Evolutionary conservation across 495 filamentous ascomycete species (phyloP).

Genomic region (Penicillium paradoxum): DNA sequence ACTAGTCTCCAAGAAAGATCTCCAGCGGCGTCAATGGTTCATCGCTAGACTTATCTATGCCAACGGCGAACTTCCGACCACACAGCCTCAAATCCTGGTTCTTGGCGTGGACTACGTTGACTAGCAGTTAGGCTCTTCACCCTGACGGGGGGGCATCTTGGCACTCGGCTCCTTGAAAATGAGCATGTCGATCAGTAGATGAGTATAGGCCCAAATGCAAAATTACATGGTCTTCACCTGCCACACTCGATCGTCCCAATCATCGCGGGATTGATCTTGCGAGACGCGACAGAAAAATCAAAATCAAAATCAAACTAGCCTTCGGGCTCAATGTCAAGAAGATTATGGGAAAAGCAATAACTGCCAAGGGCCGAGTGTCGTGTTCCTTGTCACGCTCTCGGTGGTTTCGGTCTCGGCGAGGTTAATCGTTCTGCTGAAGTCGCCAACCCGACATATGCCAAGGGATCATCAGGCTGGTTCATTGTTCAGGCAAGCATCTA

Average conservation of each 20-base stretch:
- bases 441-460: background rate
- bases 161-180: too few species aligned
- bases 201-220: too few species aligned
- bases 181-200: too few species aligned
- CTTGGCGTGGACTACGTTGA: background rate
- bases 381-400: background rate
- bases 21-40: slow-evolving; percentile 12
- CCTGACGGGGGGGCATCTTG: slow-evolving; percentile 3
- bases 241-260: background rate
- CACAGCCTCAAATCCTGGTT: slow-evolving; percentile 19
- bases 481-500: background rate
- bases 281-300: background rate
- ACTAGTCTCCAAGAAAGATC: slow-evolving; percentile 19
- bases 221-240: too few species aligned
- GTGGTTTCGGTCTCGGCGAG: background rate
- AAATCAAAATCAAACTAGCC: background rate
- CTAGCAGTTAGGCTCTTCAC: background rate
- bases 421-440: background rate
- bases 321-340: background rate
- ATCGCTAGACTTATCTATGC: slow-evolving; percentile 6
- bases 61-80: background rate
- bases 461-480: background rate
- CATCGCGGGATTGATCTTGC: background rate
- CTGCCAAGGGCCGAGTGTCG: background rate
- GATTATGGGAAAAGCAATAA: background rate